These are phyloP conservation scores for Podila epicladia DNA, from an alignment of 192 early-diverging fungal species.

Conservation along the genomic window DNA sequence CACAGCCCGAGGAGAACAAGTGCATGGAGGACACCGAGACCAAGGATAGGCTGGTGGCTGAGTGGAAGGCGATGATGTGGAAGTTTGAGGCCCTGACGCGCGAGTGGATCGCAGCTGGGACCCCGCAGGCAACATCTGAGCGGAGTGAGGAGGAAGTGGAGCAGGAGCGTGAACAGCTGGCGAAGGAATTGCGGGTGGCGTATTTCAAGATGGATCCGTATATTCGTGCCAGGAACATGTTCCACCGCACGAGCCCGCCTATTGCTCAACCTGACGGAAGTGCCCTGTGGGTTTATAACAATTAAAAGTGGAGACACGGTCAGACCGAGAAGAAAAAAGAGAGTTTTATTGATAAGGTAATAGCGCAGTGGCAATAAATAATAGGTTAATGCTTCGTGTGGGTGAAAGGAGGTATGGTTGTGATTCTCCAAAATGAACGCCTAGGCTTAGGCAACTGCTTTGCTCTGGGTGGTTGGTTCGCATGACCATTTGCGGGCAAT, in stretches of 20 bases:
- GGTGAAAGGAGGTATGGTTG: no score
- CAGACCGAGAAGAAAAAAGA: no score
- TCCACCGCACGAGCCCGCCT: conserved; percentile 27
- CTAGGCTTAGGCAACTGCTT: no score
- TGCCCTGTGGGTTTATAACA: conserved; percentile 11
- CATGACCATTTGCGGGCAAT: no score
- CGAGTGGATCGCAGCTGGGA: conserved; percentile 51
- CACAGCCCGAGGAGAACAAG: neutral
- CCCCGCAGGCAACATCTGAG: neutral
- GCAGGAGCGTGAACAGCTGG: conserved; percentile 31
- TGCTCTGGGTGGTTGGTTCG: no score
- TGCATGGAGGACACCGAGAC: no score
- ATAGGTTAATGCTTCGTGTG: no score
- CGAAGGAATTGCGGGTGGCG: conserved; percentile 48
- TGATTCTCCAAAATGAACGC: no score
- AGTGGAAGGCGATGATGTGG: no score
- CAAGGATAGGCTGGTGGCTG: no score
- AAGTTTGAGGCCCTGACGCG: conserved; percentile 50
- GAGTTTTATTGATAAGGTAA: no score
- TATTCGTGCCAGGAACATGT: conserved; percentile 50
- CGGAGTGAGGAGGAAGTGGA: conserved; percentile 38
- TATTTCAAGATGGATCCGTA: conserved; percentile 56
- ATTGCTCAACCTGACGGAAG: conserved; percentile 6
- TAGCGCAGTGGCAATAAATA: no score
- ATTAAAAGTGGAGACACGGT: neutral